A percentile compares a stretch with the other conserved stretches of the same genome.
Conservation (phyloP, 1,284 basidiomycete species). For the Trametes pubescens region DNA sequence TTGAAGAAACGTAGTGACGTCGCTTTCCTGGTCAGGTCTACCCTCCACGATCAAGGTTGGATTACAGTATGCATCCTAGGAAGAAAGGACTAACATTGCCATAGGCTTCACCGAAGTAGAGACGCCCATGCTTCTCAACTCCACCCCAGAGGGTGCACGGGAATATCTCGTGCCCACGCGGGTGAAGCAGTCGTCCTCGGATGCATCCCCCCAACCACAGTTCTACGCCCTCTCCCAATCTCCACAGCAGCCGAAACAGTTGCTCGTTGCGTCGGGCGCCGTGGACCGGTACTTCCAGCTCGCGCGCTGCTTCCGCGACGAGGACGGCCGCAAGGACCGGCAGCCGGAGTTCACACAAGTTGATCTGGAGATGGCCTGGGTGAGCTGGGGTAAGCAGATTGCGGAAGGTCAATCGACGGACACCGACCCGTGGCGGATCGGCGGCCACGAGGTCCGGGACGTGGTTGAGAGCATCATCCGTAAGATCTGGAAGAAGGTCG, state of each 20-base stretch:
- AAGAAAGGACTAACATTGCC: slow-evolving; percentile 23
- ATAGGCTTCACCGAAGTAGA: slow-evolving; percentile 91
- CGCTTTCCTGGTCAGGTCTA: slow-evolving; percentile 77
- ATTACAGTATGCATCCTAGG: background rate
- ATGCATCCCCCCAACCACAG: slow-evolving; percentile 50
- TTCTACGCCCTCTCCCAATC: slow-evolving; percentile 96
- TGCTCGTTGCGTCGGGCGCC: slow-evolving; percentile 91
- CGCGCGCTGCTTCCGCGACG: slow-evolving; percentile 94
- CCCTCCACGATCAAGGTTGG: slow-evolving; percentile 78
- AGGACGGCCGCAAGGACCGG: slow-evolving; percentile 92
- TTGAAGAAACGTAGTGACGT: slow-evolving; percentile 83
- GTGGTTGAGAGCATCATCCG: slow-evolving; percentile 78
- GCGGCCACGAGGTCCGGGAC: slow-evolving; percentile 80
- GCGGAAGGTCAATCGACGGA: background rate
- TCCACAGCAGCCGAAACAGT: slow-evolving; percentile 95
- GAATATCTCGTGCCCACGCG: slow-evolving; percentile 96
- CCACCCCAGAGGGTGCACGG: slow-evolving; percentile 93
- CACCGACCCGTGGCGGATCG: slow-evolving; percentile 77
- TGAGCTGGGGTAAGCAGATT: slow-evolving; percentile 73
- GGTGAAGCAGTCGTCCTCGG: slow-evolving; percentile 39
- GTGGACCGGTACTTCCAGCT: slow-evolving; percentile 93
- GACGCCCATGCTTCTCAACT: slow-evolving; percentile 92
- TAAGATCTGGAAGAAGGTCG: slow-evolving; percentile 75
- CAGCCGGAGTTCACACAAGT: slow-evolving; percentile 98
- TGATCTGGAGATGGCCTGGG: slow-evolving; percentile 96